These are phyloP conservation scores for Fusarium ambrosium DNA, from an alignment of 2,329 filamentous ascomycete species.

Conservation along the genomic window DNA sequence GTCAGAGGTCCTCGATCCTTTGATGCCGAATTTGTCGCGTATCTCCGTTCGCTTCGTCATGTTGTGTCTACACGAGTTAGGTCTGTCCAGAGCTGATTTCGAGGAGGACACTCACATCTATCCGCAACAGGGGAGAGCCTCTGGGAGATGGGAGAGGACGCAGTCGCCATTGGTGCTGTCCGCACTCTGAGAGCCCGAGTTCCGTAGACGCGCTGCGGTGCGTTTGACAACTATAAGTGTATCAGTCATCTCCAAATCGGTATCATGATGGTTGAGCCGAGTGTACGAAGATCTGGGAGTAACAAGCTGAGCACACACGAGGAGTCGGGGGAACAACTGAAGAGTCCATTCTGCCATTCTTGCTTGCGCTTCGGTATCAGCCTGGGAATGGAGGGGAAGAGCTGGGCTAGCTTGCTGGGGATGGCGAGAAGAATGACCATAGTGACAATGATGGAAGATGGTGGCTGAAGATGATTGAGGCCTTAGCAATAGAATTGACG, in stretches of 20 bases:
- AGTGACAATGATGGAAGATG: neutral
- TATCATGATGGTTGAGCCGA: fast-evolving
- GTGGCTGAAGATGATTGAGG: neutral
- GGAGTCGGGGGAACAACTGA: neutral
- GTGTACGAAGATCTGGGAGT: neutral
- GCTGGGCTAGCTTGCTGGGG: neutral
- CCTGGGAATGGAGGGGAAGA: neutral
- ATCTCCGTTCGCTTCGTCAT: neutral
- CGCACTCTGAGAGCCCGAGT: fast-evolving
- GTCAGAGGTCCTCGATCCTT: neutral
- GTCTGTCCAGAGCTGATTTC: neutral
- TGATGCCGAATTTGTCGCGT: neutral
- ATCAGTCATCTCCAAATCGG: neutral
- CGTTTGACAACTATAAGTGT: neutral
- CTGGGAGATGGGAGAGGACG: neutral
- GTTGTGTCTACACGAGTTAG: neutral
- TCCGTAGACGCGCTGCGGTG: neutral
- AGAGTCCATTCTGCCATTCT: neutral
- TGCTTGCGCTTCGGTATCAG: neutral
- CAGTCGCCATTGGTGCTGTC: neutral
- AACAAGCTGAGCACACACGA: neutral
- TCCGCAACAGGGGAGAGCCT: neutral
- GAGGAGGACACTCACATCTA: neutral
- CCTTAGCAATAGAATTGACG: neutral
- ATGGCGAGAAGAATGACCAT: neutral